These are phyloP conservation scores for Colletotrichum echinochloae DNA, from an alignment of 2,329 filamentous ascomycete genomes.

Conservation along the genomic window DNA sequence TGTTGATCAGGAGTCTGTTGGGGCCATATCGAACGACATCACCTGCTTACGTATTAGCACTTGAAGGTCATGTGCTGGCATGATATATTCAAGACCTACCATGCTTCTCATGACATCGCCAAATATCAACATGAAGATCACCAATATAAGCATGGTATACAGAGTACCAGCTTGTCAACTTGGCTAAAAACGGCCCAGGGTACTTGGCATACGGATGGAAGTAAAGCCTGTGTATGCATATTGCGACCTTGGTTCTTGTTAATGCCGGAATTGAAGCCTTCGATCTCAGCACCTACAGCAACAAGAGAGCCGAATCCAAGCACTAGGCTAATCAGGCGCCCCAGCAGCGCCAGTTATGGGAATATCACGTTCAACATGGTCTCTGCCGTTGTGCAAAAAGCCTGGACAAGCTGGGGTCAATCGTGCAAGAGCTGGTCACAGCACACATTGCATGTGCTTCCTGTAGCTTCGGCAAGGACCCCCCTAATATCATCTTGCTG, in stretches of 20 bases:
- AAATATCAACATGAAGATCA: slow-evolving; percentile 27
- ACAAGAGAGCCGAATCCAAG: not conserved
- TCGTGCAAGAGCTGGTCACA: not conserved
- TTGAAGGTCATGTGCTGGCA: rapidly evolving
- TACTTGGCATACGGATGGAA: slow-evolving; percentile 32
- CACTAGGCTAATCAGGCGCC: not conserved
- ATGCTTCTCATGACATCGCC: slow-evolving; percentile 28
- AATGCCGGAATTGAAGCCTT: not conserved
- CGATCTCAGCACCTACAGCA: not conserved
- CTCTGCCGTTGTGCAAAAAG: not conserved
- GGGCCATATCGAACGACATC: slow-evolving; percentile 28
- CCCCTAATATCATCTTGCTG: not conserved
- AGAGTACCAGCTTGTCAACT: slow-evolving; percentile 24
- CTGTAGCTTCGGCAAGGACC: not conserved
- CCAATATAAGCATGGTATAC: slow-evolving; percentile 24
- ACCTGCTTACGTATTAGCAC: slow-evolving; percentile 3
- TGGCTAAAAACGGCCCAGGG: slow-evolving; percentile 23
- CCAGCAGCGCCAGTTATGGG: slow-evolving; percentile 10
- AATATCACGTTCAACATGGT: slow-evolving; percentile 5
- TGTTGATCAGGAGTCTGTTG: slow-evolving; percentile 21
- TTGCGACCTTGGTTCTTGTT: slow-evolving; percentile 3
- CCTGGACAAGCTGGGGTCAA: not conserved
- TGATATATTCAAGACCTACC: not conserved
- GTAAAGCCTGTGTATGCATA: slow-evolving; percentile 10
- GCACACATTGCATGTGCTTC: not conserved